Percentiles rank a stretch among this genome's conserved stretches.
Evolutionary conservation across 2,329 filamentous ascomycete genomes (phyloP).

Genomic region (Alternaria arborescens): DNA sequence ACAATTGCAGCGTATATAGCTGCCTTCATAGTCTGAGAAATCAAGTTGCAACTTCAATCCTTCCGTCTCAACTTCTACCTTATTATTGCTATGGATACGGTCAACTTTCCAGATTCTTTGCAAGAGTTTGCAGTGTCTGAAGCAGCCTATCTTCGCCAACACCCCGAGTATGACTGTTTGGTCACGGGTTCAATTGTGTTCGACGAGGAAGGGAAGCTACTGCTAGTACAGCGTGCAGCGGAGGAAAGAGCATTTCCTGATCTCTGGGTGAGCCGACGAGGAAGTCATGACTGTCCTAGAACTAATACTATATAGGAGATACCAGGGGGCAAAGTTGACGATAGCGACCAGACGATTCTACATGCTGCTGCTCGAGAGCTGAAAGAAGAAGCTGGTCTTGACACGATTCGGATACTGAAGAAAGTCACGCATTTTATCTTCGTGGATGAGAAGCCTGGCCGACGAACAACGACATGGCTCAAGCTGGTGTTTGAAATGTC

Average conservation of each 20-base stretch:
- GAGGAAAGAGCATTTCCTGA: slow-evolving; percentile 47
- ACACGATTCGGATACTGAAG: slow-evolving; percentile 54
- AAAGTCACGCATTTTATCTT: slow-evolving; percentile 52
- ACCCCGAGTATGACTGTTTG: slow-evolving; percentile 39
- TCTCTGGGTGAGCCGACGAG: slow-evolving; percentile 38
- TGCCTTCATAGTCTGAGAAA: background rate
- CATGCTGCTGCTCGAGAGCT: slow-evolving; percentile 61
- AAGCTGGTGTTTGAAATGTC: slow-evolving; percentile 51
- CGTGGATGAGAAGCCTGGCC: slow-evolving; percentile 22
- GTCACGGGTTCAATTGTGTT: slow-evolving; percentile 46
- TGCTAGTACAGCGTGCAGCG: slow-evolving; percentile 49
- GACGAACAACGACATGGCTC: slow-evolving; percentile 37
- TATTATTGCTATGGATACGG: slow-evolving; percentile 15
- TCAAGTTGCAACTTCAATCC: background rate
- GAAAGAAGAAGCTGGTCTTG: slow-evolving; percentile 62
- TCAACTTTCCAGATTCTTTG: slow-evolving; percentile 34
- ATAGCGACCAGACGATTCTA: slow-evolving; percentile 57
- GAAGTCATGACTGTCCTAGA: background rate
- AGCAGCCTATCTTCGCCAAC: slow-evolving; percentile 36
- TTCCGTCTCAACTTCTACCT: background rate
- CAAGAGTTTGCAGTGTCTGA: slow-evolving; percentile 42
- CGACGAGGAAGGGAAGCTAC: slow-evolving; percentile 40
- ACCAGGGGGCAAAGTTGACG: slow-evolving; percentile 61
- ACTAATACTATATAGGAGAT: slow-evolving; percentile 54
- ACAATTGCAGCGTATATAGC: slow-evolving; percentile 4